phyloP scores from a whole-genome alignment of 257 asterid species.

The Oldenlandia corymbosa region DNA sequence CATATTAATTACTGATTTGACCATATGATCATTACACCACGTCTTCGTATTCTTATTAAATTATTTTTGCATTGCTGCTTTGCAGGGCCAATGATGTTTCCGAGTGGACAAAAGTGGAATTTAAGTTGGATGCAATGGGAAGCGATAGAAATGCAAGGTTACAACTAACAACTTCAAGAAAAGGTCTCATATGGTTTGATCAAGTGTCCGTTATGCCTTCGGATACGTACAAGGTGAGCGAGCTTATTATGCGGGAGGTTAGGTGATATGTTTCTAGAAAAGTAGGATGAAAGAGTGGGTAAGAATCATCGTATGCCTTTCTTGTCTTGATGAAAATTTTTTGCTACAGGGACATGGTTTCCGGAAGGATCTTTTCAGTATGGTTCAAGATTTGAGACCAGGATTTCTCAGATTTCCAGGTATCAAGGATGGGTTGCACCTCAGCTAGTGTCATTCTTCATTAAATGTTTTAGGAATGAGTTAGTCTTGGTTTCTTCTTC shows the following conservation, averaged over 20 bases:
- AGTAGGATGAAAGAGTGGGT: neutral
- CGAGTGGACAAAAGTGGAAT: slow-evolving; percentile 74
- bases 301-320: neutral
- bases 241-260: neutral
- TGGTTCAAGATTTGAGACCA: slow-evolving; percentile 67
- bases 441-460: neutral
- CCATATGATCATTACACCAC: slow-evolving; percentile 14
- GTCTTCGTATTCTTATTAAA: too few relatives aligned
- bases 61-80: slow-evolving; percentile 16
- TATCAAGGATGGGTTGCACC: slow-evolving; percentile 16
- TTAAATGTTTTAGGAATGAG: too few relatives aligned
- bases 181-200: slow-evolving; percentile 90
- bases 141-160: slow-evolving; percentile 66
- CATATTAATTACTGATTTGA: slow-evolving; percentile 8
- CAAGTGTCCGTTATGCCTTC: slow-evolving; percentile 94
- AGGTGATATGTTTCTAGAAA: neutral
- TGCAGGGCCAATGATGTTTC: slow-evolving; percentile 57
- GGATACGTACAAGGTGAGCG: slow-evolving; percentile 78
- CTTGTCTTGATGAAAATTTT: neutral
- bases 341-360: slow-evolving; percentile 86
- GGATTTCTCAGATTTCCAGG: slow-evolving; percentile 95
- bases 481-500: too few relatives aligned
- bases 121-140: slow-evolving; percentile 53
- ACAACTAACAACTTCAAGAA: slow-evolving; percentile 62
- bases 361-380: slow-evolving; percentile 76